Base-by-base conservation (phyloP, 495 filamentous ascomycete genomes). In the Venustampulla echinocandica region DNA sequence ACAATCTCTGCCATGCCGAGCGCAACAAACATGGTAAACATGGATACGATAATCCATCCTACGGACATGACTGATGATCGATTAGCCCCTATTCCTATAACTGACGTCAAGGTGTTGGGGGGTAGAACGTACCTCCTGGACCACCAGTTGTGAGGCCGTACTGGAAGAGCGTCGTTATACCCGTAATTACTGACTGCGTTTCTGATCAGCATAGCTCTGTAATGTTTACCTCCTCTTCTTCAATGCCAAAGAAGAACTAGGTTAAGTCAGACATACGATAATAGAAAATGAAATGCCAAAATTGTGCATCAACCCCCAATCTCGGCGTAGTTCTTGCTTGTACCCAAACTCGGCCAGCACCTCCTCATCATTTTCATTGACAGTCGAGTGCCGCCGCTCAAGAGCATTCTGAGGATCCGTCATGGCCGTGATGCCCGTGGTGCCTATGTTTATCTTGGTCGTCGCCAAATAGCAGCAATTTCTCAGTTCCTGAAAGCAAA, bases 221-320 rank as follows among this genome's bases (percentile, higher is more conserved):
- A 42, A 44, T 22, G 27, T 25, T n/a, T 33, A 18, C 10, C n/a
- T n/a, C n/a, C n/a, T n/a, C n/a, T n/a, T n/a, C n/a, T n/a, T n/a
- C n/a, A n/a, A n/a, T n/a, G n/a, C n/a, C n/a, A n/a, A n/a, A n/a
- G n/a, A n/a, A n/a, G n/a, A n/a, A n/a, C n/a, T n/a, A n/a, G n/a
- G 30, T 1, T 18, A 17, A 32, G 2, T 10, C 11, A 32, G 14
- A 64, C 74, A 54, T 47, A 77, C 75, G 56, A 81, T 81, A 54
- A 81, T 81, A 7, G 76, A 79, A 60, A 81, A 81, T 0, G 75
- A 79, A 42, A 81, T 73, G 38, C 77, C 77, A 62, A 81, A 81
- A 55, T 81, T 81, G 49, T 81, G 77, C 39, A 74, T 61, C 47
- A 80, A 51, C 11, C 70, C 72, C 77, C 77, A 81, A 58, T 80